These are phyloP conservation scores for Arthrobotrys conoides DNA, from an alignment of 2,329 filamentous ascomycete species.

Conservation along the genomic window DNA sequence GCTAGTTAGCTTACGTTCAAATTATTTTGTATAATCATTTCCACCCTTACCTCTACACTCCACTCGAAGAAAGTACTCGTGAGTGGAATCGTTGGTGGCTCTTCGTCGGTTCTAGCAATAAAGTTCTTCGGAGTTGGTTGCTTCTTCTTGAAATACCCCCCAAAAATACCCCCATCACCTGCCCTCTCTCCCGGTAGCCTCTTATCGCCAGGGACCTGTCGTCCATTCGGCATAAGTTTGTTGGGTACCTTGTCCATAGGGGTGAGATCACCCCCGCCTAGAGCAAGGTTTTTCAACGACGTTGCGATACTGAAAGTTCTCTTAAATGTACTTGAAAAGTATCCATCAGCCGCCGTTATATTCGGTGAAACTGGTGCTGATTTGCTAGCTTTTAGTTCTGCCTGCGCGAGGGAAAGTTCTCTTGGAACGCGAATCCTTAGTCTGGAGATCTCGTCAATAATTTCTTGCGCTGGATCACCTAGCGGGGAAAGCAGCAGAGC, in stretches of 20 bases:
- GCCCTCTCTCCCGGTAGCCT: slow-evolving; percentile 64
- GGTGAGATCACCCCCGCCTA: slow-evolving; percentile 66
- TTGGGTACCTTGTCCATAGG: slow-evolving; percentile 64
- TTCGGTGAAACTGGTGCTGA: slow-evolving; percentile 69
- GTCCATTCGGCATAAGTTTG: slow-evolving; percentile 45
- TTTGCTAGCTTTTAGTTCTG: slow-evolving; percentile 66
- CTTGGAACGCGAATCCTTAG: slow-evolving; percentile 65
- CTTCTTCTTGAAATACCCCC: slow-evolving; percentile 69
- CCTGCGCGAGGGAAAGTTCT: slow-evolving; percentile 64
- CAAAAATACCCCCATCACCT: slow-evolving; percentile 65
- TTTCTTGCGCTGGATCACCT: slow-evolving; percentile 76
- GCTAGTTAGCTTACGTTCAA: slow-evolving; percentile 63
- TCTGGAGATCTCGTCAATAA: slow-evolving; percentile 80
- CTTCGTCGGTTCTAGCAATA: slow-evolving; percentile 73
- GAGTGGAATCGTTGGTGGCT: slow-evolving; percentile 78
- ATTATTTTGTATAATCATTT: background rate
- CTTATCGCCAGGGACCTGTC: slow-evolving; percentile 59
- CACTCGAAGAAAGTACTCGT: slow-evolving; percentile 90
- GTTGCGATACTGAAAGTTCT: slow-evolving; percentile 77
- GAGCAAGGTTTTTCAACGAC: slow-evolving; percentile 75
- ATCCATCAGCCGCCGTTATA: slow-evolving; percentile 72
- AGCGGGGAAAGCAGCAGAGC: slow-evolving; percentile 83
- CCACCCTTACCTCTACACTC: slow-evolving; percentile 79
- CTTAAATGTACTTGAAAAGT: slow-evolving; percentile 74
- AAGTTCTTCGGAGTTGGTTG: slow-evolving; percentile 86